These are phyloP conservation scores for Aphanomyces astaci DNA, from an alignment of 352 stramenopile genomes.

Conservation along the genomic window DNA sequence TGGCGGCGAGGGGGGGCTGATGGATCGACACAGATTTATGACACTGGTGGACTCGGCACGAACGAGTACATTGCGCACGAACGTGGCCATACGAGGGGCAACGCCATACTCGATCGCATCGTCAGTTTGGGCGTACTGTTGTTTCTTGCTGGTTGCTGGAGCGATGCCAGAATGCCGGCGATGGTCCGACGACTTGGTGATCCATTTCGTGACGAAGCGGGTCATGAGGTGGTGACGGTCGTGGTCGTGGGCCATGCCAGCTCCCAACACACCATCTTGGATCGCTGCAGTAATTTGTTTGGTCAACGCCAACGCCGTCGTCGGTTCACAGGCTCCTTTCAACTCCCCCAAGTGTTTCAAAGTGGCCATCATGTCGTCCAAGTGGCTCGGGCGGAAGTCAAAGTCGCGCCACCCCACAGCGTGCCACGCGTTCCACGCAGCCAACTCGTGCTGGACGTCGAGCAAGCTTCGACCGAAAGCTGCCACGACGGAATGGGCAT, in stretches of 20 bases:
- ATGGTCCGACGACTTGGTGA: background rate
- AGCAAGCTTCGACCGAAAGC: background rate
- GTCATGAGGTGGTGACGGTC: background rate
- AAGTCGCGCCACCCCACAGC: background rate
- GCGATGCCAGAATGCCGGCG: background rate
- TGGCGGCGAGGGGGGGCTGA: background rate
- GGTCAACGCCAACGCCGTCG: background rate
- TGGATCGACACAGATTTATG: background rate
- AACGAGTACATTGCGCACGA: background rate
- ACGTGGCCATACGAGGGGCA: background rate
- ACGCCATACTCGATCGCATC: background rate
- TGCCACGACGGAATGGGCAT: background rate
- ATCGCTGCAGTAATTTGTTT: background rate
- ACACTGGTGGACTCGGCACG: background rate
- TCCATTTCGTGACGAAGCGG: background rate
- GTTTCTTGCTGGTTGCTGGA: no score
- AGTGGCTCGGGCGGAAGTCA: background rate
- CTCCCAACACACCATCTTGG: background rate
- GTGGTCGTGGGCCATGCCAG: background rate
- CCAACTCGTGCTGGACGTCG: background rate
- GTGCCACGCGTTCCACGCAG: background rate
- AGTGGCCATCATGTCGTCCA: background rate
- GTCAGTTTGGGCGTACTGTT: no score
- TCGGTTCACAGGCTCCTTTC: background rate
- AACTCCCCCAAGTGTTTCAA: no score